phyloP scores from a whole-genome alignment of 805 yeast species.

The Saccharomycopsis sp. region DNA sequence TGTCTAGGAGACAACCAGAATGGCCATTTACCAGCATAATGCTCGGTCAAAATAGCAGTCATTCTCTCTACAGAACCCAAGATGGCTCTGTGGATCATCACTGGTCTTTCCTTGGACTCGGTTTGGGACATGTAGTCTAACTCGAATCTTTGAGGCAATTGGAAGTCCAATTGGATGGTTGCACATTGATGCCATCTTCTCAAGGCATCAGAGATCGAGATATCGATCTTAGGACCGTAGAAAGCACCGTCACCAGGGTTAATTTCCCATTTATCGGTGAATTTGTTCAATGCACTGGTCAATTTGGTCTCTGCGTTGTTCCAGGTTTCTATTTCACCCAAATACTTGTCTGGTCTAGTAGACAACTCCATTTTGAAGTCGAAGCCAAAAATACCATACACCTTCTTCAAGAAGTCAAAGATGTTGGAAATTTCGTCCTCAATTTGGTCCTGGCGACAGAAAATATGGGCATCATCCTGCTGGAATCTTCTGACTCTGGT shows the following conservation, averaged over 20 bases:
- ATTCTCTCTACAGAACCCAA: slow-evolving; percentile 98
- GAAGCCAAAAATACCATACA: slow-evolving; percentile 90
- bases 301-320: slow-evolving; percentile 81
- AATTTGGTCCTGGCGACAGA: slow-evolving; percentile 90
- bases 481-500: slow-evolving; percentile 99
- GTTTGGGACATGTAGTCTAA: slow-evolving; percentile 77
- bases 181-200: slow-evolving; percentile 99
- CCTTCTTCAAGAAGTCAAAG: slow-evolving; percentile 76
- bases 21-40: slow-evolving; percentile 99
- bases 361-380: slow-evolving; percentile 95
- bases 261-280: slow-evolving; percentile 89
- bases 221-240: slow-evolving; percentile 94
- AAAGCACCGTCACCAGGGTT: slow-evolving; percentile 98
- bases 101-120: slow-evolving; percentile 62
- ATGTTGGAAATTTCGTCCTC: slow-evolving; percentile 76
- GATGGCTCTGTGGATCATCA: slow-evolving; percentile 98
- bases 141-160: slow-evolving; percentile 89
- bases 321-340: slow-evolving; percentile 95
- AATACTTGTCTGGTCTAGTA: slow-evolving; percentile 94
- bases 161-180: slow-evolving; percentile 97
- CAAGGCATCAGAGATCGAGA: slow-evolving; percentile 89
- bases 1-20: slow-evolving; percentile 99
- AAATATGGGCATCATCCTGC: slow-evolving; percentile 98
- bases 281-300: slow-evolving; percentile 72
- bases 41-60: slow-evolving; percentile 98